Evolutionary conservation across 768 basidiomycete species (phyloP), one percentile per base, ranked within the genome.

Genomic region (Coprinopsis sp.): DNA sequence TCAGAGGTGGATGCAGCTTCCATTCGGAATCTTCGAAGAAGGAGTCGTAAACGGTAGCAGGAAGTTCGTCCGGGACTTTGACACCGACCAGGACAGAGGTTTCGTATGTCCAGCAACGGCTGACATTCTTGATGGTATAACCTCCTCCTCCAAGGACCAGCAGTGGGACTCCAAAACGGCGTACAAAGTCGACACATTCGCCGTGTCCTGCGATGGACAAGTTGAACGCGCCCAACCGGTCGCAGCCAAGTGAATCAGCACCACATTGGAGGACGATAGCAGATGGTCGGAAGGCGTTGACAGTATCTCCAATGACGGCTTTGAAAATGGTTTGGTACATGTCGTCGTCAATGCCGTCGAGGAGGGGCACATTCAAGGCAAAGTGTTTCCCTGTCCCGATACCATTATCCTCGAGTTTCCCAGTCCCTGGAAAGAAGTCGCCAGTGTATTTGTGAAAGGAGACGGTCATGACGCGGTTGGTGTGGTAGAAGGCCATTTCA

Each of bases 381-480:
- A 98, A 99, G 61, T 98, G 86, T 66, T 95, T 96, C 44, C 95
- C 95, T 1, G 81, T 62, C n/a, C 84, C 86, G 16, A 75, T 73
- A 12, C 91, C 90, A 51, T 91, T 91, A 67, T 99, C 95, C 59
- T 94, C 89, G 7, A 97, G 75, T 64, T 93, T 93, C 13, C 95
- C 95, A 0, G 95, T 99, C 0, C 94, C 93, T 0, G 95, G 95
- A 65, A 99, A 99, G 74, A 99, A 99, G 58, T 95, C 91, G 46
- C 91, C 93, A 1, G 89, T 93, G 71, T 96, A 99, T 68, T 98
- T 98, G 73, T 99, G 95, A 68, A 99, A 99, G 1, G 95, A 97
- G 12, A 97, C 91, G 0, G 95, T 98, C 80, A 97, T 87, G 52
- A 99, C 95, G n/a, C 95, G 84, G 58, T 99, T 93, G 30, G 91